These are phyloP conservation scores for Noccaea bulbosa DNA, from an alignment of 345 rosid species.

Conservation along the genomic window DNA sequence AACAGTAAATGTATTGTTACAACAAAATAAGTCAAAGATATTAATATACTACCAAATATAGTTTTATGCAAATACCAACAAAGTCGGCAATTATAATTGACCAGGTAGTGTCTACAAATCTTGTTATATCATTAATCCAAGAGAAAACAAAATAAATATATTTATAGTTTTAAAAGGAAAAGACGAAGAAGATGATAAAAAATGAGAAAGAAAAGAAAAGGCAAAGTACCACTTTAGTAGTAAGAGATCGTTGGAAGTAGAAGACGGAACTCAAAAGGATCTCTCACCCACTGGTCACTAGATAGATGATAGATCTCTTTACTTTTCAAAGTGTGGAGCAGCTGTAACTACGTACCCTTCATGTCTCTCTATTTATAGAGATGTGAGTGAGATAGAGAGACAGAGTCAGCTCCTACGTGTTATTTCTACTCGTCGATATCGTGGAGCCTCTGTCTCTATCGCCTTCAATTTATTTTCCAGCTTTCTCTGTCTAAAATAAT, in stretches of 20 bases:
- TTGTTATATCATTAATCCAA: not conserved
- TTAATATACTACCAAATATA: not conserved
- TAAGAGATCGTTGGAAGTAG: conserved; percentile 9
- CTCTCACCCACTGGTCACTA: not conserved
- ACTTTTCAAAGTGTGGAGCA: not conserved
- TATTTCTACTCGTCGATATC: conserved; percentile 18
- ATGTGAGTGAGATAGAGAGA: conserved; percentile 4
- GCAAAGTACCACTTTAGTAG: conserved; percentile 27
- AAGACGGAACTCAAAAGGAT: conserved; percentile 24
- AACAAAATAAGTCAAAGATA: not conserved
- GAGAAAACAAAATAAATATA: not conserved
- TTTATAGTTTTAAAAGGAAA: not conserved
- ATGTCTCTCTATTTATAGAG: conserved; percentile 21
- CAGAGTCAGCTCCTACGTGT: conserved; percentile 38
- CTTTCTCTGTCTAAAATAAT: too few species aligned
- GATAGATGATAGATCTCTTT: too few species aligned
- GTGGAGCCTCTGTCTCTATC: conserved; percentile 29
- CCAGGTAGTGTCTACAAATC: not conserved
- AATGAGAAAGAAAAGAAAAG: not conserved
- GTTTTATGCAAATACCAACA: not conserved
- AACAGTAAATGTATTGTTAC: not conserved
- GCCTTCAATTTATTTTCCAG: not conserved
- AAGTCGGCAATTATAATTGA: not conserved
- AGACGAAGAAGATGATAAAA: conserved; percentile 8
- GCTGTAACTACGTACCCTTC: conserved; percentile 11